Evolutionary conservation across 106 monocot genomes (phyloP), one percentile per base, ranked within the genome.

Genomic region (Cymbidium sinense): DNA sequence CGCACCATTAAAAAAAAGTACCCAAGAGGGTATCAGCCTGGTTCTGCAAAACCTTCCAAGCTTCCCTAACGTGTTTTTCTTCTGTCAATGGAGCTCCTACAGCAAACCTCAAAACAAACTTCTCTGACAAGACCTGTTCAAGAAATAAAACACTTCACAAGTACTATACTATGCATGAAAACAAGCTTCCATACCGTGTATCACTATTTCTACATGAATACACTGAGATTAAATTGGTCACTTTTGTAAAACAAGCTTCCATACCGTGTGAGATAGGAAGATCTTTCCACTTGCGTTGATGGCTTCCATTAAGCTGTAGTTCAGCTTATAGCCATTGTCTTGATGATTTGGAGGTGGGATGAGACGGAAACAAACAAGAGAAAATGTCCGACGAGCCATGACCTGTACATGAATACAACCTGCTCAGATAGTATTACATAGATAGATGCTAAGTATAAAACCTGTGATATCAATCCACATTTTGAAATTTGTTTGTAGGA

Each of bases 301-400:
- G 75, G 88, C 79, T 76, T 88, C 83, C 21, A 93, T 43, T 78
- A 93, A 80, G 43, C 70, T 76, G 41, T 82, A 79, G 67, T 93
- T 93, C 82, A 90, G 80, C 44, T 84, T 88, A 47, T 90, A 64
- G 62, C 84, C 88, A 77, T 88, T 44, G 47, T 86, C 87, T 43
- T 74, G 65, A 73, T 80, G 81, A 55, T 52, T 25, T 50, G 75
- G 23, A 34, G 76, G 79, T 73, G 90, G 90, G 50, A 88, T 70
- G 75, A 92, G 89, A 31, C 89, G 89, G 78, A 92, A 92, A 73
- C 89, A 92, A 34, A 92, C 92, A 47, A 92, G 85, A 2, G 92
- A 92, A 79, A 92, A 89, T 54, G 82, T 81, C 71, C 81, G 82
- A 31, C 85, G 89, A 43, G 76, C 80, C 35, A 87, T 79, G 76